These are phyloP conservation scores for Neonectria neomacrospora DNA, from an alignment of 2,329 filamentous ascomycete species.

Conservation along the genomic window DNA sequence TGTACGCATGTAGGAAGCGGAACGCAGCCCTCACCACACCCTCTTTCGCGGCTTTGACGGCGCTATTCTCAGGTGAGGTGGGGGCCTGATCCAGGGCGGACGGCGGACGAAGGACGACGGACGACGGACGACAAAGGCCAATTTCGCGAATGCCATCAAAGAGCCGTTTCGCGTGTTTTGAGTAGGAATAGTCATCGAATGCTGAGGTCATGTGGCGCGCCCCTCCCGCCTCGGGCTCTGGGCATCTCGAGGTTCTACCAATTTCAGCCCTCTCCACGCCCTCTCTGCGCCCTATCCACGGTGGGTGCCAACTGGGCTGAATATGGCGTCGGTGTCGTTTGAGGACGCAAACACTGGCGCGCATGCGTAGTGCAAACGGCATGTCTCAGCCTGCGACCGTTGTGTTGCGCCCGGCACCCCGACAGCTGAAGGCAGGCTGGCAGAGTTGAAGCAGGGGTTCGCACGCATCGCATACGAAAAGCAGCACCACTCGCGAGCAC, in stretches of 20 bases:
- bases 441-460: slow-evolving; percentile 26
- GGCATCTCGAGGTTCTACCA: neutral
- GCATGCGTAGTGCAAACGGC: slow-evolving; percentile 37
- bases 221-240: neutral
- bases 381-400: slow-evolving; percentile 44
- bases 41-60: slow-evolving; percentile 25
- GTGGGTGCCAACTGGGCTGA: slow-evolving; percentile 39
- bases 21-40: slow-evolving; percentile 20
- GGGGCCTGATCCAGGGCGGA: slow-evolving; percentile 25
- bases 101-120: slow-evolving; percentile 4
- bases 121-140: slow-evolving; percentile 18
- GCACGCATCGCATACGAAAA: slow-evolving; percentile 24
- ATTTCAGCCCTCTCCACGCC: slow-evolving; percentile 29
- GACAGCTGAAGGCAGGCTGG: slow-evolving; percentile 27
- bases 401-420: slow-evolving; percentile 31
- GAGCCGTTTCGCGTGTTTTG: slow-evolving; percentile 9
- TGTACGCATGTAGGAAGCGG: neutral
- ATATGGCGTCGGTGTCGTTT: slow-evolving; percentile 45
- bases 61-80: slow-evolving; percentile 42
- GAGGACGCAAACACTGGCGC: slow-evolving; percentile 36
- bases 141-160: slow-evolving; percentile 35
- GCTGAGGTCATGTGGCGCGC: slow-evolving; percentile 28
- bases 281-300: slow-evolving; percentile 1
- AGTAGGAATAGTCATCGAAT: neutral
- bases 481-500: slow-evolving; percentile 13